These are phyloP conservation scores for Xylaria sp. DNA, from an alignment of 2,329 filamentous ascomycete genomes.

Conservation along the genomic window DNA sequence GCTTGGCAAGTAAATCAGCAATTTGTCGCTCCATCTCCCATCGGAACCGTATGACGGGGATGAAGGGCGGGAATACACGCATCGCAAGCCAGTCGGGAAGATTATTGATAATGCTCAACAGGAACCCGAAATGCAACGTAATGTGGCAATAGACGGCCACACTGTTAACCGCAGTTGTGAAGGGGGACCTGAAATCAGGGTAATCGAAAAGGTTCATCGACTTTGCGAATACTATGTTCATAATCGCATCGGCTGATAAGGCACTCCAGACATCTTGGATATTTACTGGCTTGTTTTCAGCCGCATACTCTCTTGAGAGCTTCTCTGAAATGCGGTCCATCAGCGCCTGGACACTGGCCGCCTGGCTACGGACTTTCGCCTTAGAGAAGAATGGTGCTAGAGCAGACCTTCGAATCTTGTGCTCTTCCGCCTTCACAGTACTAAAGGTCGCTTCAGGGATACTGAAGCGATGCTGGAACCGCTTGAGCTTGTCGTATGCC, in stretches of 20 bases:
- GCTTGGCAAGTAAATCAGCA: conserved; percentile 20
- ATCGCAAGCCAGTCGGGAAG: conserved; percentile 16
- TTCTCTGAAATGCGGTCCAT: conserved; percentile 24
- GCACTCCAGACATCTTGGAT: conserved; percentile 28
- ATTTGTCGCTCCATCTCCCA: conserved; percentile 32
- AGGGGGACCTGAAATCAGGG: conserved; percentile 27
- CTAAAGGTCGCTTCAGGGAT: conserved; percentile 31
- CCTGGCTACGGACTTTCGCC: conserved; percentile 23
- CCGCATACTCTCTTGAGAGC: conserved; percentile 32
- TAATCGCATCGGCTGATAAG: conserved; percentile 27
- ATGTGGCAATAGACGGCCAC: conserved; percentile 19
- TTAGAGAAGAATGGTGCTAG: conserved; percentile 48
- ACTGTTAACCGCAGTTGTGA: conserved; percentile 16
- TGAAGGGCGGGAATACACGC: conserved; percentile 18
- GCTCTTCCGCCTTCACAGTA: conserved; percentile 29
- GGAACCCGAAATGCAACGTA: conserved; percentile 22
- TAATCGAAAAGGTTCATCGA: conserved; percentile 10
- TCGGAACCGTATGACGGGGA: conserved; percentile 18
- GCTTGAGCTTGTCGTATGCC: conserved; percentile 26
- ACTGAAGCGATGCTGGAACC: conserved; percentile 28
- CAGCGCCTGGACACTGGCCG: not conserved
- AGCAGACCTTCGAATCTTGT: conserved; percentile 33
- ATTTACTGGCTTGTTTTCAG: conserved; percentile 25
- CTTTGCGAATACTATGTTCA: conserved; percentile 28
- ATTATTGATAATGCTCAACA: conserved; percentile 20